A percentile compares a stretch with the other conserved stretches of the same genome.
Conservation (phyloP, 768 basidiomycete genomes). For the Tricholoma saponaceum region DNA sequence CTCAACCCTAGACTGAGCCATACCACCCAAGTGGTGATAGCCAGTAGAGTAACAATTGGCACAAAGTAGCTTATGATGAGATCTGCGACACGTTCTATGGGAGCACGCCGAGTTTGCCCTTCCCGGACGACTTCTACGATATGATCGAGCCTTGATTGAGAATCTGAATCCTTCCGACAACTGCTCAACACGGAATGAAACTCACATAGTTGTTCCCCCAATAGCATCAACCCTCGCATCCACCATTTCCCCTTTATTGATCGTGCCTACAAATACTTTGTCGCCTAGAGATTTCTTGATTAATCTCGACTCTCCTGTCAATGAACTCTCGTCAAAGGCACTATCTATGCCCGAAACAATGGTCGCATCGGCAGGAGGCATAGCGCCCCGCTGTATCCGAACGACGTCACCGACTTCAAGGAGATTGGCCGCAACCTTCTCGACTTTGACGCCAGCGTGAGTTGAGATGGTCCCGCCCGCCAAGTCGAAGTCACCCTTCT, state of each 20-base stretch:
- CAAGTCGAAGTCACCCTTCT: slow-evolving; percentile 31
- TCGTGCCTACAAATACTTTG: slow-evolving; percentile 70
- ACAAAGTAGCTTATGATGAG: slow-evolving; percentile 75
- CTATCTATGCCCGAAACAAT: slow-evolving; percentile 44
- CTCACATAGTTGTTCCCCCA: slow-evolving; percentile 69
- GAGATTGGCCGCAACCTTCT: slow-evolving; percentile 48
- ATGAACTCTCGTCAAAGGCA: slow-evolving; percentile 77
- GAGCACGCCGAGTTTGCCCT: slow-evolving; percentile 68
- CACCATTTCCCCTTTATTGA: slow-evolving; percentile 59
- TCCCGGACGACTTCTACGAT: slow-evolving; percentile 76
- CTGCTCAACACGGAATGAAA: not conserved
- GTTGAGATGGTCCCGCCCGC: slow-evolving; percentile 12
- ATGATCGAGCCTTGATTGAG: slow-evolving; percentile 54
- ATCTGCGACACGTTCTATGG: slow-evolving; percentile 77
- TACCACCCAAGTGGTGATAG: slow-evolving; percentile 68
- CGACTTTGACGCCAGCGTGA: slow-evolving; percentile 23
- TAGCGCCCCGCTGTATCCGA: slow-evolving; percentile 67
- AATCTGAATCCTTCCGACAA: not conserved
- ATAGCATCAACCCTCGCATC: slow-evolving; percentile 58
- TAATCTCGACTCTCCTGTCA: slow-evolving; percentile 74
- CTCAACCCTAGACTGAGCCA: slow-evolving; percentile 68
- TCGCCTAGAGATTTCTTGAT: slow-evolving; percentile 62
- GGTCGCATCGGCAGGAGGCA: slow-evolving; percentile 74
- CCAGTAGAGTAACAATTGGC: slow-evolving; percentile 69
- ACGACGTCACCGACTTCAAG: slow-evolving; percentile 83